Percentiles rank a stretch among this genome's conserved stretches.
These are phyloP conservation scores for Fusarium illudens DNA, from an alignment of 2,329 filamentous ascomycete species.

Conservation along the genomic window DNA sequence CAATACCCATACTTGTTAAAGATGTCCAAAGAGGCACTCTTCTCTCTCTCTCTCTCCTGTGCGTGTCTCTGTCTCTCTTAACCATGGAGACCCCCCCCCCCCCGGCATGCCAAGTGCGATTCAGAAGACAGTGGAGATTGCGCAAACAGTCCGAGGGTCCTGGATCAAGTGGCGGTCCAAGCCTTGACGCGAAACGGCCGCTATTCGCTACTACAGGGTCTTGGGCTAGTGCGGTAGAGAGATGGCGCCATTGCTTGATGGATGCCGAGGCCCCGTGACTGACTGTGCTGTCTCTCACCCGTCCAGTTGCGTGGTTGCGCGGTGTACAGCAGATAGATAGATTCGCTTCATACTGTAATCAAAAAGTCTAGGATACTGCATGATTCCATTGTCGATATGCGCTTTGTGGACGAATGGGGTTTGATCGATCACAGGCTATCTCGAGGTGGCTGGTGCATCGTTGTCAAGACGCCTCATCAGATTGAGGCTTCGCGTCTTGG, in stretches of 20 bases:
- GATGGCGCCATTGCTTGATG: constrained; percentile 5
- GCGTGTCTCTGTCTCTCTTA: neutral
- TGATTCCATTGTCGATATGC: constrained; percentile 1
- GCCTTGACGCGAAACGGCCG: constrained; percentile 18
- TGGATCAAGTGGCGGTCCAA: constrained; percentile 7
- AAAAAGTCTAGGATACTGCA: neutral
- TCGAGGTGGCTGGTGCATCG: constrained; percentile 21
- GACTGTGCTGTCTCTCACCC: neutral
- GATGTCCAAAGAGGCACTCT: constrained; percentile 7
- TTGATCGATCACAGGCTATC: constrained; percentile 10
- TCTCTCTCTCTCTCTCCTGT: neutral
- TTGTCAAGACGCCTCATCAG: neutral
- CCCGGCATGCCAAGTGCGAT: neutral
- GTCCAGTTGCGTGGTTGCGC: neutral
- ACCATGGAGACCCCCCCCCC: neutral
- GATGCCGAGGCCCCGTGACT: neutral
- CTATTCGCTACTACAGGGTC: constrained; percentile 18
- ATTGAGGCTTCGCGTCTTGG: neutral
- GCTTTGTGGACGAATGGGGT: constrained; percentile 16
- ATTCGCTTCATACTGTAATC: neutral
- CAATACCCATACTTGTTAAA: constrained; percentile 36
- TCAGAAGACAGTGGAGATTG: neutral
- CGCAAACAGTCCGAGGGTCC: neutral
- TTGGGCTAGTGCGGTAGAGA: constrained; percentile 7
- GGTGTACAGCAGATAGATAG: neutral